These are phyloP conservation scores for Eutypa lata DNA, from an alignment of 2,329 filamentous ascomycete species.

Conservation along the genomic window DNA sequence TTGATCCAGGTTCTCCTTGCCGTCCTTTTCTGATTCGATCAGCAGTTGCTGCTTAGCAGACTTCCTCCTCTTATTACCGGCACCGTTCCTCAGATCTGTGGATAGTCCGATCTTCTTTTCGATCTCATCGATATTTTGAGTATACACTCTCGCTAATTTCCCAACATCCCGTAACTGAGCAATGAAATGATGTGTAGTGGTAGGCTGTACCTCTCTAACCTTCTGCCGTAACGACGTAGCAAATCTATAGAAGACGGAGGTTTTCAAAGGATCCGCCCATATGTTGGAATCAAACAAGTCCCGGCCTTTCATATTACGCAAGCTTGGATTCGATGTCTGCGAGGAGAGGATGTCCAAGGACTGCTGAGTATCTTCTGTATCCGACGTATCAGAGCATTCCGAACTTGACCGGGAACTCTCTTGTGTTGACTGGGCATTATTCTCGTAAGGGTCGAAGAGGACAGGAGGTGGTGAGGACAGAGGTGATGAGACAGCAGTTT, in stretches of 20 bases:
- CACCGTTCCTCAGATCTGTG: constrained; percentile 59
- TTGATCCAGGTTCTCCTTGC: constrained; percentile 25
- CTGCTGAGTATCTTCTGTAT: constrained; percentile 42
- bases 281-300: constrained; percentile 70
- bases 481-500: constrained; percentile 46
- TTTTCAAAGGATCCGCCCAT: constrained; percentile 65
- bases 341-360: constrained; percentile 38
- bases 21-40: constrained; percentile 18
- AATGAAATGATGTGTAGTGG: constrained; percentile 66
- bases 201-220: constrained; percentile 60
- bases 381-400: constrained; percentile 32
- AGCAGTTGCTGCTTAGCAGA: constrained; percentile 30
- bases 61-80: constrained; percentile 55
- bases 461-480: constrained; percentile 54
- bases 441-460: constrained; percentile 49
- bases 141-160: constrained; percentile 69
- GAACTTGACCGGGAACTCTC: constrained; percentile 37
- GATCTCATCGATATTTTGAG: constrained; percentile 72
- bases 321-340: constrained; percentile 33
- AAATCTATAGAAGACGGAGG: constrained; percentile 70
- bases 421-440: constrained; percentile 31
- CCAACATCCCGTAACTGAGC: constrained; percentile 63
- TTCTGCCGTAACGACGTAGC: constrained; percentile 65
- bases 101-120: constrained; percentile 68
- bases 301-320: constrained; percentile 65